Evolutionary conservation across 2,329 filamentous ascomycete genomes (phyloP).

Genomic region (Hypoxylon sp.): DNA sequence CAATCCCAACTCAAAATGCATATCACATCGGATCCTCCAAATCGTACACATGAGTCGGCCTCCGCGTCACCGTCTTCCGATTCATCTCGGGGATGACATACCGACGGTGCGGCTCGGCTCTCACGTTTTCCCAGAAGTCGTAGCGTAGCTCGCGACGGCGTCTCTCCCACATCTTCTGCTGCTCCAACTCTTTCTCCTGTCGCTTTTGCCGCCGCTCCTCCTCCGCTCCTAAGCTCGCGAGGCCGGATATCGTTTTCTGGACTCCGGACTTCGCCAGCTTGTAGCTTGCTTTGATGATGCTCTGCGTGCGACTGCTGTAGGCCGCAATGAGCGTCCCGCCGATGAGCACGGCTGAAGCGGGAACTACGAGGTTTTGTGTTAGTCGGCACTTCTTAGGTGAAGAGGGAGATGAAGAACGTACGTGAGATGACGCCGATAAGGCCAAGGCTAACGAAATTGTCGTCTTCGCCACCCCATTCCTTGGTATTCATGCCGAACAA

Average conservation of each 20-base stretch:
- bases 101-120: conserved; percentile 49
- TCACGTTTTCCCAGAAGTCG: conserved; percentile 60
- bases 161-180: conserved; percentile 40
- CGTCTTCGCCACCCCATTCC: conserved; percentile 68
- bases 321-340: conserved; percentile 66
- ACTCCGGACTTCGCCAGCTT: conserved; percentile 24
- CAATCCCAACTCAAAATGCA: conserved; percentile 6
- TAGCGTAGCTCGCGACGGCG: conserved; percentile 55
- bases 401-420: conserved; percentile 44
- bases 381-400: conserved; percentile 20
- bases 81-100: conserved; percentile 60
- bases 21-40: conserved; percentile 21
- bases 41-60: conserved; percentile 23
- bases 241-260: conserved; percentile 32
- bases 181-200: conserved; percentile 46
- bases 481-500: conserved; percentile 76
- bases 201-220: conserved; percentile 45
- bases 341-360: conserved; percentile 65
- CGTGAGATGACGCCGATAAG: conserved; percentile 64
- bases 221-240: conserved; percentile 51
- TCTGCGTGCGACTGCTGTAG: conserved; percentile 66
- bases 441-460: conserved; percentile 60
- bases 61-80: conserved; percentile 44
- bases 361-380: conserved; percentile 52
- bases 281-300: conserved; percentile 50